Evolutionary conservation across 192 early-diverging fungal genomes (phyloP).

Genomic region (Gryganskiella cystojenkinii): DNA sequence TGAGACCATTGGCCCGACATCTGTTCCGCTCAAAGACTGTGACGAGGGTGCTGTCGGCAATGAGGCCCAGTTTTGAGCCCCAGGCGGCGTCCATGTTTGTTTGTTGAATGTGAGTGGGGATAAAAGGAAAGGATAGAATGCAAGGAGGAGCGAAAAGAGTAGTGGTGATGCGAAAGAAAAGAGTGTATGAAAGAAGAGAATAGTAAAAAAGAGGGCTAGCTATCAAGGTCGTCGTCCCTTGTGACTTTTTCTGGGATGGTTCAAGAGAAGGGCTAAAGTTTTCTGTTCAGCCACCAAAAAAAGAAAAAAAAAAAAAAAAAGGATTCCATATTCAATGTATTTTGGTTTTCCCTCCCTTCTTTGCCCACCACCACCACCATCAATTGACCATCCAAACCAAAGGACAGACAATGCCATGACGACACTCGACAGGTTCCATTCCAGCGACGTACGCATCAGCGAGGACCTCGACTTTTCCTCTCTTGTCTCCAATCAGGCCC

Average conservation of each 20-base stretch:
- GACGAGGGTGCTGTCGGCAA: conserved; percentile 68
- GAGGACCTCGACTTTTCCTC: conserved; percentile 65
- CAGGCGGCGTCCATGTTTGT: conserved; percentile 36
- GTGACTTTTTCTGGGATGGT: too few species aligned
- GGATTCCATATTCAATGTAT: too few species aligned
- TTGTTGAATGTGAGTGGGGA: not conserved
- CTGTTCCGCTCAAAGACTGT: conserved; percentile 67
- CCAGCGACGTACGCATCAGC: conserved; percentile 64
- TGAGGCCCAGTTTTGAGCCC: conserved; percentile 57
- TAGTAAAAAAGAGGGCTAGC: not conserved
- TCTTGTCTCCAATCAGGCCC: conserved; percentile 51
- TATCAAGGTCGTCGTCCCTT: too few species aligned
- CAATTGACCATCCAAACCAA: not conserved
- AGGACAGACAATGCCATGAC: conserved; percentile 19
- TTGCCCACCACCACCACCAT: not conserved
- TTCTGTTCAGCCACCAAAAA: too few species aligned
- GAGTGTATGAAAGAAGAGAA: not conserved
- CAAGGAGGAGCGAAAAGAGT: not conserved
- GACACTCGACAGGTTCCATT: conserved; percentile 42
- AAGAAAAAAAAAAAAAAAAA: too few species aligned
- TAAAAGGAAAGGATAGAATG: not conserved
- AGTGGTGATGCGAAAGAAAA: not conserved
- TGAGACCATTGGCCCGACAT: conserved; percentile 60
- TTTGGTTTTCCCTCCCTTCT: too few species aligned
- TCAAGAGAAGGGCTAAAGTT: too few species aligned